A percentile compares a stretch with the other conserved stretches of the same genome.
phyloP scores from a whole-genome alignment of 306 rosid genomes.

The Albizia julibrissin region DNA sequence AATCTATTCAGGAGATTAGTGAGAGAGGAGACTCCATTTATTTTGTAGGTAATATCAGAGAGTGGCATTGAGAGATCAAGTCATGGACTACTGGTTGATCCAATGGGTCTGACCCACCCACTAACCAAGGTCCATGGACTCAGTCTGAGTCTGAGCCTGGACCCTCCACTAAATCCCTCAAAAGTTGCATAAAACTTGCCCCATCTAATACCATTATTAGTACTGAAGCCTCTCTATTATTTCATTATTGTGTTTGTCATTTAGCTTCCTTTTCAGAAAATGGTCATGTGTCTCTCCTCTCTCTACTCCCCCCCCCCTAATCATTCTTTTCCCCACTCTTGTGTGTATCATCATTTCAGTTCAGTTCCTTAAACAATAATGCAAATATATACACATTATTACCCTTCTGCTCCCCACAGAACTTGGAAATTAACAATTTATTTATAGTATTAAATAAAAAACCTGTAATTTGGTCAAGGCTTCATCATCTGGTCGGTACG shows the following conservation, averaged over 20 bases:
- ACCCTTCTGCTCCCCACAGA: background rate
- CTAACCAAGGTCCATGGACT: background rate
- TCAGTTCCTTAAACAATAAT: background rate
- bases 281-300: background rate
- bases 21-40: background rate
- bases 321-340: background rate
- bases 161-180: background rate
- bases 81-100: background rate
- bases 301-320: background rate
- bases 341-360: background rate
- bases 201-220: background rate
- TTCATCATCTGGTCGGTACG: background rate
- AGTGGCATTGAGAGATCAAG: background rate
- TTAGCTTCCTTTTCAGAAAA: background rate
- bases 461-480: background rate
- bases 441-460: background rate
- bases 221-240: background rate
- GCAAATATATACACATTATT: background rate
- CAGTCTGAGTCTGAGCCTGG: background rate
- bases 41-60: background rate
- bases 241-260: background rate
- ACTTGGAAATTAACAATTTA: background rate
- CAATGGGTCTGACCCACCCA: background rate
- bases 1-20: background rate
- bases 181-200: background rate